Conservation (phyloP, 148 eudicot species). For the Gaultheria prostrata region DNA sequence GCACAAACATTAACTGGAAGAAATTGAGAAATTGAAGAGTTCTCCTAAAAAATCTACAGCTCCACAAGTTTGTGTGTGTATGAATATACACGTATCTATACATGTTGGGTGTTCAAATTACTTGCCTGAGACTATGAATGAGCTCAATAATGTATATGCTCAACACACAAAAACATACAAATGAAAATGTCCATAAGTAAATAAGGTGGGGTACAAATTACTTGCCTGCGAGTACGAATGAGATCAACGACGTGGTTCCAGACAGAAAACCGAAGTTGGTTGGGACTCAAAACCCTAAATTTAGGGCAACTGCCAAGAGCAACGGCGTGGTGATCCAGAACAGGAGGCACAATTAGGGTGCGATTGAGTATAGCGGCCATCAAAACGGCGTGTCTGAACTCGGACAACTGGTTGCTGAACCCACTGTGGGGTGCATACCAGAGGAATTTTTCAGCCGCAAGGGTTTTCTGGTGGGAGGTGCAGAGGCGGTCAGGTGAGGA, state of each 20-base stretch:
- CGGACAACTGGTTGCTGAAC: slow-evolving; percentile 90
- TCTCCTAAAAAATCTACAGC: neutral
- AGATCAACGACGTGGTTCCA: slow-evolving; percentile 75
- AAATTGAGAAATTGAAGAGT: neutral
- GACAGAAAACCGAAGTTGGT: slow-evolving; percentile 47
- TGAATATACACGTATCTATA: neutral
- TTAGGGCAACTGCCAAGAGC: slow-evolving; percentile 96
- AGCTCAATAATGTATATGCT: neutral
- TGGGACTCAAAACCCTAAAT: slow-evolving; percentile 67
- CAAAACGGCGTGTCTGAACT: slow-evolving; percentile 66
- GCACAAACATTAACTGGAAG: neutral
- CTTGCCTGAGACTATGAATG: neutral
- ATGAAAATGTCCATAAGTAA: neutral
- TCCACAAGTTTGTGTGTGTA: neutral
- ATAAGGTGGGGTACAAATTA: neutral
- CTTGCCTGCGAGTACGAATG: slow-evolving; percentile 56
- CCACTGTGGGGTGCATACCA: slow-evolving; percentile 96
- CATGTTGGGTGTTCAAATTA: neutral
- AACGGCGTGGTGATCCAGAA: slow-evolving; percentile 90
- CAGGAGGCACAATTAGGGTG: slow-evolving; percentile 77
- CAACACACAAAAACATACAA: neutral
- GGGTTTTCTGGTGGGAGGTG: no score
- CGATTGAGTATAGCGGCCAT: slow-evolving; percentile 74
- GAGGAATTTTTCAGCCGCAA: slow-evolving; percentile 49
- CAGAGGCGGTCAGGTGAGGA: no score